Conservation (phyloP, 768 basidiomycete genomes). For the Hydnomerulius pinastri region DNA sequence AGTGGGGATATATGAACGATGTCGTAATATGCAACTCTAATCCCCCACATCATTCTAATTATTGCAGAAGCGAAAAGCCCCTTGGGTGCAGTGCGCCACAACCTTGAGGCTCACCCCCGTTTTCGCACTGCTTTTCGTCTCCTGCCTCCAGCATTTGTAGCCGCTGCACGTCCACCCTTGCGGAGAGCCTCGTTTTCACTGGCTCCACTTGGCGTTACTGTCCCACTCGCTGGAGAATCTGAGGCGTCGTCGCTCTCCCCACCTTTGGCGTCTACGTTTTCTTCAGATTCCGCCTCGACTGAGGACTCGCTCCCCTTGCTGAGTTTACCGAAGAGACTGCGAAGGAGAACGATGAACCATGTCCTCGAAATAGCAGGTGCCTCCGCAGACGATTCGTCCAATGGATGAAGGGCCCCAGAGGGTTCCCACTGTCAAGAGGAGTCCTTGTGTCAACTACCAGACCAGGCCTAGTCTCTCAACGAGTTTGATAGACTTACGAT, state of each 20-base stretch:
- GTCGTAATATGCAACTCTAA: constrained; percentile 11
- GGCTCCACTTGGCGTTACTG: constrained; percentile 37
- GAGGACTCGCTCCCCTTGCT: constrained; percentile 11
- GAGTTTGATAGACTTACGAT: constrained; percentile 52
- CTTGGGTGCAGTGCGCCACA: too few relatives aligned
- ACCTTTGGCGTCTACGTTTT: constrained; percentile 32
- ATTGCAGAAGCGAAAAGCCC: too few relatives aligned
- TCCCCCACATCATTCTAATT: constrained; percentile 14
- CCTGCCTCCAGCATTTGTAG: constrained; percentile 60
- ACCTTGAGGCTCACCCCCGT: constrained; percentile 43
- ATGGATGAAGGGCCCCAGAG: constrained; percentile 54
- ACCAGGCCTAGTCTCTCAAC: constrained; percentile 1
- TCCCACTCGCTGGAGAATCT: constrained; percentile 45
- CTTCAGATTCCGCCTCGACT: constrained; percentile 26
- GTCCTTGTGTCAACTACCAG: constrained; percentile 7
- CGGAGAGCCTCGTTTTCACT: constrained; percentile 22
- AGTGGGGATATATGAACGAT: too few relatives aligned
- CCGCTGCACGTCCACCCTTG: constrained; percentile 37
- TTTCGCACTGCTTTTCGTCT: constrained; percentile 60
- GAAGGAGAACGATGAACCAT: constrained; percentile 62
- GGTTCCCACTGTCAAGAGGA: constrained; percentile 53
- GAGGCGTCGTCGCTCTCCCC: constrained; percentile 45
- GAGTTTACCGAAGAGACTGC: constrained; percentile 13
- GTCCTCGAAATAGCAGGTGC: constrained; percentile 62
- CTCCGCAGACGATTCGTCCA: constrained; percentile 60